A percentile compares a stretch with the other conserved stretches of the same genome.
phyloP scores from a whole-genome alignment of 1,284 basidiomycete species.

The Meripilus lineatus region DNA sequence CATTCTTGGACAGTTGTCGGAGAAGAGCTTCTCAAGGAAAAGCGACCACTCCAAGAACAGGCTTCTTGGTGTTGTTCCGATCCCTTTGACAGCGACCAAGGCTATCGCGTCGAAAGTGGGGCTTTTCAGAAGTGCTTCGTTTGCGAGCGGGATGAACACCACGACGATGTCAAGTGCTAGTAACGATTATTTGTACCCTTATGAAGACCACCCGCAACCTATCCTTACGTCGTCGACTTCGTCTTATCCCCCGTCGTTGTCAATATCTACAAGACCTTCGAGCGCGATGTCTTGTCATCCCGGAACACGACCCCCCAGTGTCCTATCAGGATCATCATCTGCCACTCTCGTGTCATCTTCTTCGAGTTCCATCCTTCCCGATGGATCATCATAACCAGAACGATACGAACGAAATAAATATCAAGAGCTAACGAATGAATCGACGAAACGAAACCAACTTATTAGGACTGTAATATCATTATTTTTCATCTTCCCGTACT shows the following conservation, averaged over 20 bases:
- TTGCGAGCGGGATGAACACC: constrained; percentile 2
- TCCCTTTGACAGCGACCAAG: constrained; percentile 17
- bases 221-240: constrained; percentile 8
- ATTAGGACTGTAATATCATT: constrained; percentile 7
- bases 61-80: constrained; percentile 12
- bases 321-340: constrained; percentile 8
- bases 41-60: constrained; percentile 19
- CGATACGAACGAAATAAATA: not conserved
- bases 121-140: constrained; percentile 14
- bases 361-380: not conserved
- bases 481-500: constrained; percentile 1
- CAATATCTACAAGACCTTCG: constrained; percentile 15
- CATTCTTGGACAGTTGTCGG: constrained; percentile 21
- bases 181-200: constrained; percentile 9
- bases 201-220: not conserved
- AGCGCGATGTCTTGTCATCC: constrained; percentile 20
- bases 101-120: constrained; percentile 14
- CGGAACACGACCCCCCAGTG: constrained; percentile 21
- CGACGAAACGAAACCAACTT: not conserved
- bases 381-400: not conserved
- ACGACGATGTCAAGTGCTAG: constrained; percentile 10
- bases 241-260: constrained; percentile 19
- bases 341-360: no score
- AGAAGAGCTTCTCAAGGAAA: constrained; percentile 20
- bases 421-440: not conserved